These are phyloP conservation scores for Mentha longifolia DNA, from an alignment of 257 asterid genomes.

Conservation along the genomic window DNA sequence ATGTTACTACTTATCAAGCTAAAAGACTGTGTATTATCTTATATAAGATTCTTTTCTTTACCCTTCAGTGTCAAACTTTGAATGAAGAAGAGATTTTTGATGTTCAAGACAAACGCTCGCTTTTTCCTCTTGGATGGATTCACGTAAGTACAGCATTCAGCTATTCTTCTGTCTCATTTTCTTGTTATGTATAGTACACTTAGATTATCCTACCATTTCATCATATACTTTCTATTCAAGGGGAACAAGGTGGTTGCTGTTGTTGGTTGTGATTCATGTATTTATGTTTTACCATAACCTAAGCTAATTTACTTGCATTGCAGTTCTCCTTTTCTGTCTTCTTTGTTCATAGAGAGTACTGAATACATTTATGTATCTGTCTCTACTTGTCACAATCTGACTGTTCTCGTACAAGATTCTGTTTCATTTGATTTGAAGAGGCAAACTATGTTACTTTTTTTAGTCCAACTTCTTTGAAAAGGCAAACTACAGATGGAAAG, in stretches of 20 bases:
- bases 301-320: neutral
- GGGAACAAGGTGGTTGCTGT: neutral
- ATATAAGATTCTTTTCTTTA: constrained; percentile 31
- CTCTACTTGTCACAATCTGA: neutral
- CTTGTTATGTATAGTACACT: constrained; percentile 16
- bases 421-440: constrained; percentile 20
- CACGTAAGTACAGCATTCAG: constrained; percentile 64
- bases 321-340: neutral
- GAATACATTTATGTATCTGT: neutral
- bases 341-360: constrained; percentile 4
- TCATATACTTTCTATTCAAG: neutral
- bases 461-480: constrained; percentile 7
- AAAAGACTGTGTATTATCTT: constrained; percentile 7
- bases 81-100: constrained; percentile 95
- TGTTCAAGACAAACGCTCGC: constrained; percentile 77
- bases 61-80: constrained; percentile 82
- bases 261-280: constrained; percentile 9
- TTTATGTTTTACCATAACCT: neutral
- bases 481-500: constrained; percentile 13
- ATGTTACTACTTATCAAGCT: constrained; percentile 14
- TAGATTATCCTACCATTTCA: neutral
- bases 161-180: constrained; percentile 6
- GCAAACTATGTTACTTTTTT: neutral
- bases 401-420: neutral
- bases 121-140: constrained; percentile 97